These are phyloP conservation scores for Dictyostelium purpureum DNA, from an alignment of 78 protist species.

Conservation along the genomic window DNA sequence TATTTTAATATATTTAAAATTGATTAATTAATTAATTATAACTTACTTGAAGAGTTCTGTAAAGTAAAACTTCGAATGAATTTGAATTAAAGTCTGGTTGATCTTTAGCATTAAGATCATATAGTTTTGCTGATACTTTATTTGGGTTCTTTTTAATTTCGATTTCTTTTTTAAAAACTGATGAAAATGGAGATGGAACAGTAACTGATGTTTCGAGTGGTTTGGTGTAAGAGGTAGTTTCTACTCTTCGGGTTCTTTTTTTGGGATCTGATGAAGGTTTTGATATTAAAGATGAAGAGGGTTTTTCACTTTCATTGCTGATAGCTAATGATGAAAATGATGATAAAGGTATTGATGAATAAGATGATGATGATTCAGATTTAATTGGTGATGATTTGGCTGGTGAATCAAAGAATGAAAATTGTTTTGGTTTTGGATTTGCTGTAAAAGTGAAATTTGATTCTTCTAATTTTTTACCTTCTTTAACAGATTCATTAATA, in stretches of 20 bases:
- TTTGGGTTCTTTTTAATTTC: constrained; percentile 6
- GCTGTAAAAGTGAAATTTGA: background rate
- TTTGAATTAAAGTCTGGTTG: background rate
- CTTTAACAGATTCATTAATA: background rate
- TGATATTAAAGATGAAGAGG: background rate
- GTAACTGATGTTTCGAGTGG: background rate
- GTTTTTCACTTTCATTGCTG: background rate
- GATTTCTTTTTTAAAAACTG: background rate
- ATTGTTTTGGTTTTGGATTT: background rate
- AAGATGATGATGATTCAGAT: background rate
- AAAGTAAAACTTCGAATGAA: background rate
- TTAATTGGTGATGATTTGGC: background rate
- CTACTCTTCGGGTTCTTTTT: background rate
- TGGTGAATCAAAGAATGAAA: constrained; percentile 23
- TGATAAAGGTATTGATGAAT: background rate
- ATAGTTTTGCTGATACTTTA: background rate
- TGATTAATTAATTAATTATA: background rate
- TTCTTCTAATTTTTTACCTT: background rate
- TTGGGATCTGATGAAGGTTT: background rate
- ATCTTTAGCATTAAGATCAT: background rate
- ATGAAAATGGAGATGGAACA: background rate
- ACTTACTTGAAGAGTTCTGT: constrained; percentile 49
- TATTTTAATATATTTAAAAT: background rate
- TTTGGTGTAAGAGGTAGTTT: background rate
- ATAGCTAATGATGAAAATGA: background rate